Evolutionary conservation across 179 eudicot genomes (phyloP).

Genomic region (Pouteria campechiana): DNA sequence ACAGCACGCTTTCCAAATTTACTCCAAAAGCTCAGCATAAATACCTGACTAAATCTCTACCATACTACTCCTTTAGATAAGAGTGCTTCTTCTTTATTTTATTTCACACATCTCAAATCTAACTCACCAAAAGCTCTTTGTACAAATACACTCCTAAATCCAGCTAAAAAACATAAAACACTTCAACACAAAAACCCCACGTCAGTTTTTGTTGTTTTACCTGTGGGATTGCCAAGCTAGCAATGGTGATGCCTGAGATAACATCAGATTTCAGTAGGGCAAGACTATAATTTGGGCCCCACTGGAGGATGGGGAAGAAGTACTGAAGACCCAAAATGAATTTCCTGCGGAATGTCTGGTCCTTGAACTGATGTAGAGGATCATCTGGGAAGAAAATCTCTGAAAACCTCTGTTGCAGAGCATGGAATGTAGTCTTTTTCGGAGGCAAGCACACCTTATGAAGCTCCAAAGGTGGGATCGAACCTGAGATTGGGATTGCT

Average conservation of each 20-base stretch:
- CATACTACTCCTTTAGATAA: too few relatives aligned
- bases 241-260: slow-evolving; percentile 87
- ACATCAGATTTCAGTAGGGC: slow-evolving; percentile 51
- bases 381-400: slow-evolving; percentile 91
- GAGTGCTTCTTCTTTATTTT: too few relatives aligned
- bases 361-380: slow-evolving; percentile 69
- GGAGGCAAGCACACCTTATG: slow-evolving; percentile 83
- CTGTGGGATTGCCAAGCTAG: slow-evolving; percentile 97
- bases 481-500: slow-evolving; percentile 3
- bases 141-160: too few relatives aligned
- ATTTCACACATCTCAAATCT: too few relatives aligned
- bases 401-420: slow-evolving; percentile 41
- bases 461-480: slow-evolving; percentile 15
- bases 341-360: slow-evolving; percentile 41
- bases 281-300: slow-evolving; percentile 63
- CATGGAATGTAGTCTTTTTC: slow-evolving; percentile 33
- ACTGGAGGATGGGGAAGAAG: slow-evolving; percentile 73
- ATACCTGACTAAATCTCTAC: too few relatives aligned
- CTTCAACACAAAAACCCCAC: too few relatives aligned
- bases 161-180: too few relatives aligned
- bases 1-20: too few relatives aligned
- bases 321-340: slow-evolving; percentile 51
- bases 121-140: too few relatives aligned
- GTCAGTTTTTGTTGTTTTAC: slow-evolving; percentile 8
- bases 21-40: too few relatives aligned